phyloP scores from a whole-genome alignment of 2,329 filamentous ascomycete genomes.

The Hymenoscyphus scutula region DNA sequence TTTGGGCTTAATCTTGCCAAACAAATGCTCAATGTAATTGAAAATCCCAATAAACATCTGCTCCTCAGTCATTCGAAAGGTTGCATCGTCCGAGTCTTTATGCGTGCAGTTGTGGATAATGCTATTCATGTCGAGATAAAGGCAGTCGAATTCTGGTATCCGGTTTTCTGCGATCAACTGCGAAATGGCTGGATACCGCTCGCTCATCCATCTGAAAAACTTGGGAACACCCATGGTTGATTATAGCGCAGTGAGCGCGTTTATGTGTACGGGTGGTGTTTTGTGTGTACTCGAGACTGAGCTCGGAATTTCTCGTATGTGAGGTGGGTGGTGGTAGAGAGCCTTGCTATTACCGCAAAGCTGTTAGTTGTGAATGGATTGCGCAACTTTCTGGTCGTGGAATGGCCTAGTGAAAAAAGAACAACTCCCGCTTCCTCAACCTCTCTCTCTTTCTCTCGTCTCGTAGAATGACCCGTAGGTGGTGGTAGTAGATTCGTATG shows the following conservation, averaged over 20 bases:
- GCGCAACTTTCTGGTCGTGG: slow-evolving; percentile 1
- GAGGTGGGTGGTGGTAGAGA: slow-evolving; percentile 7
- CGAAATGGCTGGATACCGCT: slow-evolving; percentile 97
- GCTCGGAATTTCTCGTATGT: slow-evolving; percentile 14
- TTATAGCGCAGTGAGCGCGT: slow-evolving; percentile 18
- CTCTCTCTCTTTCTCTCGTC: slow-evolving; percentile 17
- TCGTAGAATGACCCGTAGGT: slow-evolving; percentile 12
- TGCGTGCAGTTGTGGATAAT: slow-evolving; percentile 99
- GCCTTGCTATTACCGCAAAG: slow-evolving; percentile 34
- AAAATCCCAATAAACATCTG: slow-evolving; percentile 99
- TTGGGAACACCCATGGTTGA: slow-evolving; percentile 52
- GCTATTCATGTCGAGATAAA: slow-evolving; percentile 98
- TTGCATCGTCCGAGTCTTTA: slow-evolving; percentile 88
- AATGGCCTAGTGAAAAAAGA: slow-evolving; percentile 10
- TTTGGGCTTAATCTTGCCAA: slow-evolving; percentile 97
- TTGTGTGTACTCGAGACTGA: slow-evolving; percentile 14
- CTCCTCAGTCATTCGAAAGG: slow-evolving; percentile 91
- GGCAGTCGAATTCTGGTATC: slow-evolving; percentile 97
- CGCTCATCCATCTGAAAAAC: slow-evolving; percentile 81
- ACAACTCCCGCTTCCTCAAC: slow-evolving; percentile 12
- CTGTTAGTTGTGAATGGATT: slow-evolving; percentile 14
- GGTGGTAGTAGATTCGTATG: slow-evolving; percentile 15
- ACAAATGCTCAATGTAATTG: slow-evolving; percentile 99
- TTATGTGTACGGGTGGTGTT: slow-evolving; percentile 14
- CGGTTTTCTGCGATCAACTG: slow-evolving; percentile 98